phyloP scores from a whole-genome alignment of 495 filamentous ascomycete species.

The Neurospora intermedia region DNA sequence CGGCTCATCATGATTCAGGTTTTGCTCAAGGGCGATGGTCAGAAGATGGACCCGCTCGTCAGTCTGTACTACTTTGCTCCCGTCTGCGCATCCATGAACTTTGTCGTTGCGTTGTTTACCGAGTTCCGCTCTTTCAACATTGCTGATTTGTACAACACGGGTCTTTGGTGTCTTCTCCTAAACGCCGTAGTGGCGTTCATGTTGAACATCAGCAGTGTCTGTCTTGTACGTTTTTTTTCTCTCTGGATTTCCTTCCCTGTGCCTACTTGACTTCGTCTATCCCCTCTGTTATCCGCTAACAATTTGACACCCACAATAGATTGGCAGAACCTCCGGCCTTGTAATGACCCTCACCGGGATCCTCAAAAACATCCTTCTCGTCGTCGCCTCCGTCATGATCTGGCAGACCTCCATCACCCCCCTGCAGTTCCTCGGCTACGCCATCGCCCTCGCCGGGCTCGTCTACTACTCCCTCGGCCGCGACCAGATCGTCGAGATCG shows the following conservation, averaged over 20 bases:
- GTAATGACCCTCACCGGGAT: constrained; percentile 67
- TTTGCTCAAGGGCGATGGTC: constrained; percentile 52
- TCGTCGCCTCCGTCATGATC: constrained; percentile 51
- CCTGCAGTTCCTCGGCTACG: constrained; percentile 56
- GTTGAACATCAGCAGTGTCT: constrained; percentile 67
- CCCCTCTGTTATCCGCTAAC: neutral
- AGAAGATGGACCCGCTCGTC: constrained; percentile 75
- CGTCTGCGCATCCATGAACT: constrained; percentile 66
- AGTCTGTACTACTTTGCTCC: constrained; percentile 81
- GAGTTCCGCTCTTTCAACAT: constrained; percentile 47
- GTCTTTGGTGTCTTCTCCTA: constrained; percentile 44
- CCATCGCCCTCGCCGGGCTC: constrained; percentile 50
- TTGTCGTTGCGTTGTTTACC: constrained; percentile 47
- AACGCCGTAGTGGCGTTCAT: constrained; percentile 69
- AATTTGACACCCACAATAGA: constrained; percentile 33
- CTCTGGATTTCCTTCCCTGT: neutral
- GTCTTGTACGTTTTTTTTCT: constrained; percentile 42
- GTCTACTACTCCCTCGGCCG: constrained; percentile 58
- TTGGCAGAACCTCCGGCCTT: constrained; percentile 67
- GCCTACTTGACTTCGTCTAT: neutral
- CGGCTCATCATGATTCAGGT: constrained; percentile 71
- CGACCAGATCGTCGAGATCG: constrained; percentile 54
- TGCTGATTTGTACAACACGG: constrained; percentile 44
- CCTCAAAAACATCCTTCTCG: constrained; percentile 66
- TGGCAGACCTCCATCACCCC: constrained; percentile 50